phyloP scores from a whole-genome alignment of 805 yeast genomes.

The Pichia gijzeniarum region DNA sequence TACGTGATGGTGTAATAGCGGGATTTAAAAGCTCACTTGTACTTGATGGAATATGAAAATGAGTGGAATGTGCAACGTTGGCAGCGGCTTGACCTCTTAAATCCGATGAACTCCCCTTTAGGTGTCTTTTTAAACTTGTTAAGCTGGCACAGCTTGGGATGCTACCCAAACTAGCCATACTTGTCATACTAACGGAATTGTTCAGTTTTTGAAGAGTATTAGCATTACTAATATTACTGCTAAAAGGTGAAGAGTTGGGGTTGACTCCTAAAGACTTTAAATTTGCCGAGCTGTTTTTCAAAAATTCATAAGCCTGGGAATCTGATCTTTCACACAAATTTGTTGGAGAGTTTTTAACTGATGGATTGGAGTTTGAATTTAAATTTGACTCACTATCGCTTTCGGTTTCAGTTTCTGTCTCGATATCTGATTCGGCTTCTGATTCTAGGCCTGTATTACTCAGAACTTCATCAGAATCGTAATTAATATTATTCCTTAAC shows the following conservation, averaged over 20 bases:
- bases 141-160: constrained; percentile 7
- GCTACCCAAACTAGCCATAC: constrained; percentile 8
- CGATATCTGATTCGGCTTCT: constrained; percentile 7
- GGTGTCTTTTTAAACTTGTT: constrained; percentile 4
- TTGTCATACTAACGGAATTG: constrained; percentile 6
- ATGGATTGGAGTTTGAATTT: constrained; percentile 4
- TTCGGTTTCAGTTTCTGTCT: constrained; percentile 6
- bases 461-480: constrained; percentile 16
- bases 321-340: constrained; percentile 22
- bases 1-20: constrained; percentile 9
- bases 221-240: background rate
- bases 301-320: constrained; percentile 29
- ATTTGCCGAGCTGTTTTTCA: constrained; percentile 6
- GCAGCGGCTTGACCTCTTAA: constrained; percentile 7
- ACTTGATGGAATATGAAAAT: constrained; percentile 4
- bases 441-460: constrained; percentile 14
- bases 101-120: constrained; percentile 13
- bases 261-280: constrained; percentile 4
- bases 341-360: constrained; percentile 11
- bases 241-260: background rate
- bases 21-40: constrained; percentile 9
- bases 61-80: background rate
- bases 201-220: background rate
- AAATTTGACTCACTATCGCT: constrained; percentile 8
- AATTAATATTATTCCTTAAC: constrained; percentile 10